Conservation (phyloP, 2,329 filamentous ascomycete genomes). For the Cercospora sojina region DNA sequence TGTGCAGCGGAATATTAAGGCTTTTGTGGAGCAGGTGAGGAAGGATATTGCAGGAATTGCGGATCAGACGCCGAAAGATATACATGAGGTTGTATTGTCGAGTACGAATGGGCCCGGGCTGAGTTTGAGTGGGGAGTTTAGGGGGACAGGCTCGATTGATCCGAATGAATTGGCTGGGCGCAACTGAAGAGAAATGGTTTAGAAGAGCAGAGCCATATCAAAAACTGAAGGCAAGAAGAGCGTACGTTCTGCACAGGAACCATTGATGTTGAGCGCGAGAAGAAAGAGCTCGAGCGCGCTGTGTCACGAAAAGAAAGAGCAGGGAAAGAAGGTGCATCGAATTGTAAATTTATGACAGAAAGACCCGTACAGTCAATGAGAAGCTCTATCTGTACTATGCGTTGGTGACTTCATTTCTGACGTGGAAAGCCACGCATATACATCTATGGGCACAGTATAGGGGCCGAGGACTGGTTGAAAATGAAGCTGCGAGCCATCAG, state of each 20-base stretch:
- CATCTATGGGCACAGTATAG: background rate
- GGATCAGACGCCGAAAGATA: conserved; percentile 66
- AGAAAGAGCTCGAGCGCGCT: background rate
- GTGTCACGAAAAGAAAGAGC: background rate
- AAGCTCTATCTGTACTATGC: background rate
- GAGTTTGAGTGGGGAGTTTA: conserved; percentile 78
- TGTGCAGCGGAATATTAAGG: conserved; percentile 78
- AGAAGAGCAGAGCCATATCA: background rate
- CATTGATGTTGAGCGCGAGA: background rate
- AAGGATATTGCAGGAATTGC: conserved; percentile 68
- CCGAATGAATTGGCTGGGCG: conserved; percentile 38
- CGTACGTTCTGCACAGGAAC: background rate
- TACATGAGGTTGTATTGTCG: conserved; percentile 77
- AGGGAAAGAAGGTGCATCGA: background rate
- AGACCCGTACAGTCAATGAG: conserved; percentile 4
- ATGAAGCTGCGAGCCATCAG: background rate
- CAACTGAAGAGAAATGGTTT: background rate
- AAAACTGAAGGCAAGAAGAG: background rate
- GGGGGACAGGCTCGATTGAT: conserved; percentile 54
- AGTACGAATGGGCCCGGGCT: conserved; percentile 85
- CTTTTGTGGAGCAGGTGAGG: conserved; percentile 73
- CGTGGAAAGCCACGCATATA: background rate
- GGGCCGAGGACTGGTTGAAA: background rate
- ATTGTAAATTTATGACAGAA: conserved; percentile 1
- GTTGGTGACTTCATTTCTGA: background rate